phyloP scores from a whole-genome alignment of 176 grass and related monocot genomes.

The Bolboschoenus planiculmis region DNA sequence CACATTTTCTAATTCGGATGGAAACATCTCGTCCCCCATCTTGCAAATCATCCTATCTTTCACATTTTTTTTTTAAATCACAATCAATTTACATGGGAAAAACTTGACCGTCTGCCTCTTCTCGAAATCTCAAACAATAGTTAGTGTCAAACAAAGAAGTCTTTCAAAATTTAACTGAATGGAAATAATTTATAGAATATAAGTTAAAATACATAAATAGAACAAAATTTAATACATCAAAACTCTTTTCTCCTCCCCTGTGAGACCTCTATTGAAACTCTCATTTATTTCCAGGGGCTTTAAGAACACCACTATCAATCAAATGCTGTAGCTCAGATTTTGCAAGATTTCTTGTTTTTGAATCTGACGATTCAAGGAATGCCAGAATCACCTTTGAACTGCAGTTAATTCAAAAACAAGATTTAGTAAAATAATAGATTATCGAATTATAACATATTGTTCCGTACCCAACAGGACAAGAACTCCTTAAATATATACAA shows the following conservation, averaged over 20 bases:
- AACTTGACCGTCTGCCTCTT: neutral
- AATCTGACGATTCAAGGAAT: slow-evolving; percentile 66
- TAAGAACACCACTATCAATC: slow-evolving; percentile 51
- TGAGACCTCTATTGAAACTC: neutral
- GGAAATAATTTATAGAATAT: neutral
- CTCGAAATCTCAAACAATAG: neutral
- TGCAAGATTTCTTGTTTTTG: slow-evolving; percentile 42
- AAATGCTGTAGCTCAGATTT: slow-evolving; percentile 57
- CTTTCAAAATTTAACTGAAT: neutral
- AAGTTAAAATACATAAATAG: neutral
- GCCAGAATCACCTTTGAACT: slow-evolving; percentile 73
- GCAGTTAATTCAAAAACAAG: slow-evolving; percentile 23
- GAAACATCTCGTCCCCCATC: too few species aligned
- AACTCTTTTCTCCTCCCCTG: slow-evolving; percentile 6
- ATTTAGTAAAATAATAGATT: neutral
- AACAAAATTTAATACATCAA: slow-evolving; percentile 1
- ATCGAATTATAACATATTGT: neutral
- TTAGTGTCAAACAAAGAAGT: neutral
- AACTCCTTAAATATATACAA: neutral
- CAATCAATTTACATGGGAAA: neutral
- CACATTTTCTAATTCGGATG: neutral
- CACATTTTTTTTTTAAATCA: neutral
- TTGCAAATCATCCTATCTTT: neutral
- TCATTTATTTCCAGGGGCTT: slow-evolving; percentile 37
- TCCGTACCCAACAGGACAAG: neutral